Evolutionary conservation across 192 early-diverging fungal species (phyloP).

Genomic region (Umbelopsis isabellina): DNA sequence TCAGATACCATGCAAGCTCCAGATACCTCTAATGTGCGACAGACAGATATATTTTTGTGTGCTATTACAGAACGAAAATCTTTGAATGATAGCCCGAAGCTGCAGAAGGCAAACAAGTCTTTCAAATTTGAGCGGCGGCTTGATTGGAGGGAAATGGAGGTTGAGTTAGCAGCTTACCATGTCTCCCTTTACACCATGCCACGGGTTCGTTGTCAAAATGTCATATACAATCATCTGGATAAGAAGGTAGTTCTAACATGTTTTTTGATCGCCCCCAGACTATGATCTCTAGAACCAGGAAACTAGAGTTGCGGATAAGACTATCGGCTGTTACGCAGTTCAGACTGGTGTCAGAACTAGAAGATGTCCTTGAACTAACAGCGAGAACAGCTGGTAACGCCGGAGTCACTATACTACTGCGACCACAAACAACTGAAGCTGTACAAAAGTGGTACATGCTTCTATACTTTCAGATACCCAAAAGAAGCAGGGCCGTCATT

Average conservation of each 20-base stretch:
- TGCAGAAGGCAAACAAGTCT: not conserved
- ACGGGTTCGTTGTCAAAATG: not conserved
- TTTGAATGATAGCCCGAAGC: not conserved
- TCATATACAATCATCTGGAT: not conserved
- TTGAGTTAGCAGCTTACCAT: not conserved
- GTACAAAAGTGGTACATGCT: not conserved
- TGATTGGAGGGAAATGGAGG: conserved; percentile 7
- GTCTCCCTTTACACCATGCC: conserved; percentile 8
- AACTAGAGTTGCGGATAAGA: not conserved
- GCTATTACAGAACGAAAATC: not conserved
- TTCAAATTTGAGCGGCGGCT: not conserved
- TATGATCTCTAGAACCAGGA: not conserved
- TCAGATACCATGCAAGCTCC: not conserved
- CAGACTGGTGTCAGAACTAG: not conserved
- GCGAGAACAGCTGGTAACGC: not conserved
- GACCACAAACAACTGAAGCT: not conserved
- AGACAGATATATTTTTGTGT: not conserved
- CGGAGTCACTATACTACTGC: not conserved
- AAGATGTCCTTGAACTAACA: conserved; percentile 1
- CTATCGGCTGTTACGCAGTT: not conserved
- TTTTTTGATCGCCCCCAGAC: not conserved
- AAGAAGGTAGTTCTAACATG: not conserved
- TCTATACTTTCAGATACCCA: not conserved
- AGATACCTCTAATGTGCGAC: not conserved
- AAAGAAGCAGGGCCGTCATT: not conserved